Evolutionary conservation across 495 filamentous ascomycete genomes (phyloP).

Genomic region (Halenospora varia): DNA sequence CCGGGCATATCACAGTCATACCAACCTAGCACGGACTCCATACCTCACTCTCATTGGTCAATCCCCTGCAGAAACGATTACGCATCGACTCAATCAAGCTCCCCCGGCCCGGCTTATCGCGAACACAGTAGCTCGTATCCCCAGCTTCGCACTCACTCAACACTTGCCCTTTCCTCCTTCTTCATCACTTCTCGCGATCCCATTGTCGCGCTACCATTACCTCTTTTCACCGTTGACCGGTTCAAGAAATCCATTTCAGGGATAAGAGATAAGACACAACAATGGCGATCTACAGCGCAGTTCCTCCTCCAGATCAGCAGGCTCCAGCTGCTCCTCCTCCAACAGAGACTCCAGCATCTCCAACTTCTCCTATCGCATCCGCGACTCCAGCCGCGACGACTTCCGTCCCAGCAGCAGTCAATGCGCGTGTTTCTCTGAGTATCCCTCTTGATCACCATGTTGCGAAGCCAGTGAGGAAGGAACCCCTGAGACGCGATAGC

Average conservation of each 20-base stretch:
- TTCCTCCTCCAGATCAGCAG: constrained; percentile 27
- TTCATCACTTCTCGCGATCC: constrained; percentile 19
- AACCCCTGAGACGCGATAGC: constrained; percentile 33
- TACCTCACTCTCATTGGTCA: constrained; percentile 7
- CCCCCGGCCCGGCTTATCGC: constrained; percentile 15
- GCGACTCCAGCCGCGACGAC: constrained; percentile 48
- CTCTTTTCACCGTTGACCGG: no score
- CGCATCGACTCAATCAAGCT: not conserved
- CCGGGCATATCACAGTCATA: not conserved
- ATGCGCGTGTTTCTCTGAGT: constrained; percentile 41
- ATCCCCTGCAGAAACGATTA: constrained; percentile 2
- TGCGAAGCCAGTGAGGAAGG: not conserved
- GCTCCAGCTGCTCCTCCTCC: not conserved
- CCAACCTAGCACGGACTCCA: constrained; percentile 5
- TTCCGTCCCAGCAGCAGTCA: constrained; percentile 44
- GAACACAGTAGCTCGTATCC: constrained; percentile 1
- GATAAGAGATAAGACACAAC: not conserved
- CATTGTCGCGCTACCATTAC: no score
- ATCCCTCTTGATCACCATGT: constrained; percentile 33
- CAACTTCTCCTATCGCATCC: constrained; percentile 10
- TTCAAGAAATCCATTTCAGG: no score
- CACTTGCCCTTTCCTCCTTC: constrained; percentile 16
- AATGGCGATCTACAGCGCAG: constrained; percentile 24
- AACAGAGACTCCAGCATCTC: not conserved
- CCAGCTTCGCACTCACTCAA: not conserved